Base-by-base conservation (phyloP, 129 eudicot genomes). In the Gnaphalium uliginosum region DNA sequence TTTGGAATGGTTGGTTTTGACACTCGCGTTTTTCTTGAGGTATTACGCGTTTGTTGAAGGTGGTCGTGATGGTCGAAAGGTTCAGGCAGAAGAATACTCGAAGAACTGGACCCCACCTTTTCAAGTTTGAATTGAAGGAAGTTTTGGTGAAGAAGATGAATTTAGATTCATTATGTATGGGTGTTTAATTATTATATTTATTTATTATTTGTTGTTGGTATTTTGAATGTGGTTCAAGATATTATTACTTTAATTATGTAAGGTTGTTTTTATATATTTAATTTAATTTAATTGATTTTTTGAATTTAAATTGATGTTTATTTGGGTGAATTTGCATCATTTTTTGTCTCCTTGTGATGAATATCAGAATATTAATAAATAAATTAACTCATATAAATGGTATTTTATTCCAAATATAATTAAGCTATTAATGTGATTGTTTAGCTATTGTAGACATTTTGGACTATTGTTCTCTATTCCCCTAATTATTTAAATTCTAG, bases 1-100 rank as follows among this genome's bases (percentile, higher is more conserved):
- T 57, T 68, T 92, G 71, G 98, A 92, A 56, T 92, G 96, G 98
- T 85, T 87, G 73, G 94, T 89, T 25, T 56, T 89, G 59, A 88
- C 88, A 0, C 75, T 89, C 21, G 96, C 98, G 0, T 89, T 92
- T 72, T 87, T 89, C 74, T 81, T 92, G 79, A 93, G 91, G 69
- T 93, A 93, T 26, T 84, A 85, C 63, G 84, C 87, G 14, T 84
- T 84, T 65, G 83, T 90, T 19, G 91, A 75, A 56, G 84, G 89
- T 43, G 81, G 74, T 6, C 69, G 74, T 69, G 67, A 22, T 39
- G 63, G 22, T 21, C 41, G 29, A 21, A 79, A 73, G 56, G 83
- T 79, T 54, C 19, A 63, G 41, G 62, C 54, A 11, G 83, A 41
- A 72, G 83, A 73, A 3, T 17, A 30, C 2, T 29, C 18, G 0